Evolutionary conservation across 1,139 yeast species (phyloP), one percentile per base, ranked within the genome.

Genomic region (Kodamaea fungicola): DNA sequence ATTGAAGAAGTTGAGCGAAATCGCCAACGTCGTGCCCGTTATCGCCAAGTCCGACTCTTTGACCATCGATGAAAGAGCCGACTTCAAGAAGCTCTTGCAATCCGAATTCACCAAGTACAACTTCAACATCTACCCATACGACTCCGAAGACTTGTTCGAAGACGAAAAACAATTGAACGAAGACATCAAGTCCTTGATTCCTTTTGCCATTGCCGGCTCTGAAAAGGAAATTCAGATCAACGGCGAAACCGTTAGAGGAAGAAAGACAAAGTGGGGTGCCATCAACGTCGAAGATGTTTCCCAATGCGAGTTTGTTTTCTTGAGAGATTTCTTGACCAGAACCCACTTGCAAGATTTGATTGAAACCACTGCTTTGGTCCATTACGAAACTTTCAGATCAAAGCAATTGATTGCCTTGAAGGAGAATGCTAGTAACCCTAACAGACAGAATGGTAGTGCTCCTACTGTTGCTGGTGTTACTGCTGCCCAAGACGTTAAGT

Each of bases 151-250:
- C 41, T 68, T 82, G 50, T 76, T 77, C 42, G 92, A 83, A 26
- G 96, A 87, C 50, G 92, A 84, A 57, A 78, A 79, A 52, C 95
- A 85, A 54, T 72, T 83, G 52, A 84, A 84, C 55, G 78, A 76
- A 50, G 87, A 84, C 51, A 83, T 84, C 52, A 78, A 83, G 71
- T 86, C 83, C 35, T 77, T 78, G 55, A 78, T 90, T 49, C 98
- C 98, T 23, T 92, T 92, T 68, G 97, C 98, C 1, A 79, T 92
- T 34, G 89, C 90, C 39, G 98, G 97, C 30, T 83, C 96, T n/a
- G 95, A 89, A 57, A 76, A 72, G 43, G 84, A 83, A 50, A 78
- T 86, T 44, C 75, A 81, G 41, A 67, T 80, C 41, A 78, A 80
- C 49, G 97, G 96, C 33, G 86, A 83, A 54, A 66, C 75, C 23